phyloP scores from a whole-genome alignment of 2,329 filamentous ascomycete species.

The Epichloe elymi region DNA sequence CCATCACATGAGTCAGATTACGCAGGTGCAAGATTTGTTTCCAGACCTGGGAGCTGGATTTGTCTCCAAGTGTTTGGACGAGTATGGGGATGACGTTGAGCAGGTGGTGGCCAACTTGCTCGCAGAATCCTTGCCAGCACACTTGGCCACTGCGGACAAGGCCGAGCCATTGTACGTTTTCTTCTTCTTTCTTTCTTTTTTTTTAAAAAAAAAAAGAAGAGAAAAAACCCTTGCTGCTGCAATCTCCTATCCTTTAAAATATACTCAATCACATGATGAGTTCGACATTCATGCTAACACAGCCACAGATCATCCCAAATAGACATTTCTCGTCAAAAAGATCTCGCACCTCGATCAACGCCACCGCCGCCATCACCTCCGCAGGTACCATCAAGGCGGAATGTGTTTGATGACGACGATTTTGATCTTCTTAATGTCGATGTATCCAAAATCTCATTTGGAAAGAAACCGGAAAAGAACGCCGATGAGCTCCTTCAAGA shows the following conservation, averaged over 20 bases:
- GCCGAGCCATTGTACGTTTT: slow-evolving; percentile 46
- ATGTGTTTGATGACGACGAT: slow-evolving; percentile 70
- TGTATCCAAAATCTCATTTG: slow-evolving; percentile 60
- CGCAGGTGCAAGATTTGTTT: slow-evolving; percentile 88
- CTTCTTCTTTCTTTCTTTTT: background rate
- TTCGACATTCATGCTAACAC: slow-evolving; percentile 9
- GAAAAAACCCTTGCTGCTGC: background rate
- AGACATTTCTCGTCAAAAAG: slow-evolving; percentile 12
- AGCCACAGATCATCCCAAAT: slow-evolving; percentile 16
- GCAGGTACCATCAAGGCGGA: slow-evolving; percentile 46
- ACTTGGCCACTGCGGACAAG: slow-evolving; percentile 52
- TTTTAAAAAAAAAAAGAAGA: too few species aligned
- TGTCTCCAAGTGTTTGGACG: slow-evolving; percentile 63
- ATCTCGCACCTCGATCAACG: slow-evolving; percentile 46
- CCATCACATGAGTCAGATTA: slow-evolving; percentile 72
- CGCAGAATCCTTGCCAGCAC: slow-evolving; percentile 58
- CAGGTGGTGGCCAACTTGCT: slow-evolving; percentile 70
- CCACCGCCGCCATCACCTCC: slow-evolving; percentile 25
- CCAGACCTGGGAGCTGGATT: slow-evolving; percentile 77
- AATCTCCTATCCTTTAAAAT: background rate
- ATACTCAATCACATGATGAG: background rate
- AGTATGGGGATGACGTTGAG: slow-evolving; percentile 67
- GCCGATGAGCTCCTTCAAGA: slow-evolving; percentile 63
- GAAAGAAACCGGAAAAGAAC: slow-evolving; percentile 51
- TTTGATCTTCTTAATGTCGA: slow-evolving; percentile 59